A percentile compares a stretch with the other conserved stretches of the same genome.
These are phyloP conservation scores for Boletus reticulatus DNA, from an alignment of 768 basidiomycete genomes.

Conservation along the genomic window DNA sequence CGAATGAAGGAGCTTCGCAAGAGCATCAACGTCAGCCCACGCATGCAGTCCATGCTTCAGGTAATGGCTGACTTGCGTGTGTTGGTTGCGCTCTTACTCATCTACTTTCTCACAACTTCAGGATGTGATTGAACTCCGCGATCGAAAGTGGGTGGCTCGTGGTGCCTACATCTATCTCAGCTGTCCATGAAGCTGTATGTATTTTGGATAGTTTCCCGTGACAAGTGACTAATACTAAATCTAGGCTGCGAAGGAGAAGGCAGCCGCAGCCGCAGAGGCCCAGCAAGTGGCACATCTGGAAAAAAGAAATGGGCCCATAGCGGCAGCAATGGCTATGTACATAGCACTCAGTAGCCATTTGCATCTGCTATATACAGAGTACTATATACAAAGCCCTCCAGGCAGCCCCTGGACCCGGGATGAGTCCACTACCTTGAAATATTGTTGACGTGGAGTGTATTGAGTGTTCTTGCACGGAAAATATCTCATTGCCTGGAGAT, in stretches of 20 bases:
- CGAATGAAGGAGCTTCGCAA: constrained; percentile 83
- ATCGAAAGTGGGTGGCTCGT: constrained; percentile 76
- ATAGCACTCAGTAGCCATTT: too few relatives aligned
- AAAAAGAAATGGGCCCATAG: too few relatives aligned
- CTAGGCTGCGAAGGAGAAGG: constrained; percentile 83
- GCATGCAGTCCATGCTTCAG: constrained; percentile 96
- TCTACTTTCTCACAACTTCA: constrained; percentile 32
- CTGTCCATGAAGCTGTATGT: constrained; percentile 83
- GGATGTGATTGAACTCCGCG: constrained; percentile 90
- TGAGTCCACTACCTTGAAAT: too few relatives aligned
- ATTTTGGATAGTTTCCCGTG: neutral
- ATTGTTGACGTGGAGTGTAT: too few relatives aligned
- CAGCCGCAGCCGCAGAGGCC: constrained; percentile 56
- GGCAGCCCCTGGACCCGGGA: too few relatives aligned
- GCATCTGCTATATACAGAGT: too few relatives aligned
- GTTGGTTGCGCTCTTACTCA: neutral
- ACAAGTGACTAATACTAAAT: constrained; percentile 3
- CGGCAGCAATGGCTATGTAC: too few relatives aligned
- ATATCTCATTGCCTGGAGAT: too few relatives aligned
- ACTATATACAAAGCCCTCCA: too few relatives aligned
- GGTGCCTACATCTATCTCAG: constrained; percentile 84
- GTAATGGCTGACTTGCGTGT: constrained; percentile 42
- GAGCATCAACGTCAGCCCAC: constrained; percentile 71
- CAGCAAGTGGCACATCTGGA: too few relatives aligned
- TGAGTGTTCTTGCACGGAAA: too few relatives aligned